Evolutionary conservation across 805 yeast genomes (phyloP), one percentile per base, ranked within the genome.

Genomic region (Candida maltosa): DNA sequence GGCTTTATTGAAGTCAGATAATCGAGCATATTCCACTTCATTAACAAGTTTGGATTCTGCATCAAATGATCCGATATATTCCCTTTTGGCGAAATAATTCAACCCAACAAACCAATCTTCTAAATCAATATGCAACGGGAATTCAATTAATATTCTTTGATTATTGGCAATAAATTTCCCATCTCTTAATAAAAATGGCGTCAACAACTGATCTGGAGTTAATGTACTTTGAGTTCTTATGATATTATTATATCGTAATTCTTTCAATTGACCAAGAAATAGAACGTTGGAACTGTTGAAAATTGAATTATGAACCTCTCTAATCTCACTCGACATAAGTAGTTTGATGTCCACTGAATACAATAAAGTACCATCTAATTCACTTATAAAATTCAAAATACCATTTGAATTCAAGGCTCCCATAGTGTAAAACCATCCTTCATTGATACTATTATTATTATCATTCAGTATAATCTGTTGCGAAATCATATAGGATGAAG

Each of bases 21-120:
- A 26, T 6, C 45, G 30, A 1, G 46, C 41, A 2, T 42, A 37
- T 6, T 27, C 21, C 15, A 24, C 29, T 5, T 32, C 7, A 18
- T 28, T 29, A 5, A 15, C 5, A 16, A 33, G 16, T 17, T 26
- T 34, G 3, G 41, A 22, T 11, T 37, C 31, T 8, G 35, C 29
- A 22, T 45, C 42, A 32, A 37, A 54, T 1, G 52, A 42, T 2
- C 72, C 73, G 35, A 67, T 67, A 41, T 67, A 77, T 45, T 81
- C 87, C 19, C 79, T 55, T 37, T 71, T 73, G 6, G 87, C 71
- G 47, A 81, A 79, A 10, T 84, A 77, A 29, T 70, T 73, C 39
- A 84, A 56, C 0, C 86, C 80, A 9, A 83, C 83, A 41, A 74
- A 66, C 89, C 93, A 83, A 51, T 82, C 88, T 49, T 83, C 89